These are phyloP conservation scores for Aureobasidium mangrovei DNA, from an alignment of 2,329 filamentous ascomycete genomes.

Conservation along the genomic window DNA sequence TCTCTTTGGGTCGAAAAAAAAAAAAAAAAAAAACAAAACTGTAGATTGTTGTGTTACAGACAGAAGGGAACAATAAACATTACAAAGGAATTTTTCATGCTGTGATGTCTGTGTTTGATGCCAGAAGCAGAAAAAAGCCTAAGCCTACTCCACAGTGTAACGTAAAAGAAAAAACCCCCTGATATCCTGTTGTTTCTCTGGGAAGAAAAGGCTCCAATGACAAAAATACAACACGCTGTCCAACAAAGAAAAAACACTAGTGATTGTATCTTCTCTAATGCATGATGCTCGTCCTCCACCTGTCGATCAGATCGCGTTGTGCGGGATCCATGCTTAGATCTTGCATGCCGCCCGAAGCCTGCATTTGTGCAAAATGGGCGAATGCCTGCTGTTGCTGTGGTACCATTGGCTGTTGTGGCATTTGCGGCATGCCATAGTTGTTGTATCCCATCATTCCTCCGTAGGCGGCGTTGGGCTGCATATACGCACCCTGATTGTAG, in stretches of 20 bases:
- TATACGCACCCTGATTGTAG: neutral
- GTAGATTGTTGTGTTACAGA: no score
- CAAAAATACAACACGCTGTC: no score
- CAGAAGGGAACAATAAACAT: no score
- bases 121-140: no score
- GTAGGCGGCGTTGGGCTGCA: neutral
- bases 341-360: neutral
- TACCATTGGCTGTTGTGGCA: neutral
- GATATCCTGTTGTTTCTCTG: no score
- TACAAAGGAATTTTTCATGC: no score
- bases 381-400: conserved; percentile 5
- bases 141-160: no score
- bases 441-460: conserved; percentile 1
- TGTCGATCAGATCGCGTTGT: conserved; percentile 50
- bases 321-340: conserved; percentile 37
- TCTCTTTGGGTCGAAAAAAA: no score
- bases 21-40: no score
- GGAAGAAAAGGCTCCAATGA: no score
- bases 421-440: neutral
- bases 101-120: no score
- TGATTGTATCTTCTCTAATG: conserved; percentile 12
- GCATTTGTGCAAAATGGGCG: conserved; percentile 11
- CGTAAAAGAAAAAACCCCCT: no score
- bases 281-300: conserved; percentile 44
- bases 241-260: neutral